These are phyloP conservation scores for Spatholobus suberectus DNA, from an alignment of 306 rosid species.

Conservation along the genomic window DNA sequence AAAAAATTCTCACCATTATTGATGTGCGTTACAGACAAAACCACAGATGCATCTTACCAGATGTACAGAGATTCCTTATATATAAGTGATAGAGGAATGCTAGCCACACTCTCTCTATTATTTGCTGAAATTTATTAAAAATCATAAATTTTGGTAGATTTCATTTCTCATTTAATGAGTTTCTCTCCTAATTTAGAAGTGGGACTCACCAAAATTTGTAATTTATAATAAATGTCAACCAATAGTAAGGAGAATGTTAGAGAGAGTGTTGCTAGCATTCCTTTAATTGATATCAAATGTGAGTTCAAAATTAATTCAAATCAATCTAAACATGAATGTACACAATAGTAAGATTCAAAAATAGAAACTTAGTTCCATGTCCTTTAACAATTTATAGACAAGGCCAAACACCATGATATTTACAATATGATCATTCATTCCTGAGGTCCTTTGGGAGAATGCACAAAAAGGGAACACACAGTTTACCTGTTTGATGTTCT, in stretches of 20 bases:
- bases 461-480: conserved; percentile 31
- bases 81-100: too few species aligned
- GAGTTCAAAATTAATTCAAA: background rate
- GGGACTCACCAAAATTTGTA: too few species aligned
- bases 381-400: conserved; percentile 10
- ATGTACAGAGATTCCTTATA: background rate
- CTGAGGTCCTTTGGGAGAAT: background rate
- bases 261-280: too few species aligned
- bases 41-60: background rate
- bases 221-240: too few species aligned
- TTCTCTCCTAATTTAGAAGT: too few species aligned
- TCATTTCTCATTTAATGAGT: too few species aligned
- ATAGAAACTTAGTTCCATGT: background rate
- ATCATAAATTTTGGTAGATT: too few species aligned
- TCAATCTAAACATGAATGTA: background rate
- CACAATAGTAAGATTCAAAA: conserved; percentile 23
- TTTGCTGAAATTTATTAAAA: too few species aligned
- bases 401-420: conserved; percentile 4
- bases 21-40: background rate
- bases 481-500: conserved; percentile 72
- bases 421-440: background rate
- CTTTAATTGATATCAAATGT: background rate
- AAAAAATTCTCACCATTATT: background rate
- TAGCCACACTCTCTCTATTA: too few species aligned
- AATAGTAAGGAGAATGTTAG: too few species aligned